phyloP scores from a whole-genome alignment of 768 basidiomycete species.

The Suillus subluteus region DNA sequence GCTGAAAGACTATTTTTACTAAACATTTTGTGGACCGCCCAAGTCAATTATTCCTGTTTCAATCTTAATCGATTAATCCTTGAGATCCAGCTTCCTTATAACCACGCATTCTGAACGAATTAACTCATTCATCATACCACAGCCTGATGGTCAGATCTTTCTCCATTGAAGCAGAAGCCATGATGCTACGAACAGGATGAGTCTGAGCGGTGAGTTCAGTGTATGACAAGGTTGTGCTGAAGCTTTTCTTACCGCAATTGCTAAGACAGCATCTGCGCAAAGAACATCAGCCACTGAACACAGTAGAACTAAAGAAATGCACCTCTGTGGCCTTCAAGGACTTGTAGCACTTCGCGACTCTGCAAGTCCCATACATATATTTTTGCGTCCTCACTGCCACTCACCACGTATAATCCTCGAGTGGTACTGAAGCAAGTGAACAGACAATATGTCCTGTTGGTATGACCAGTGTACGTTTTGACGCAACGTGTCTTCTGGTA shows the following conservation, averaged over 20 bases:
- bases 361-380: constrained; percentile 92
- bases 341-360: constrained; percentile 73
- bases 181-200: constrained; percentile 72
- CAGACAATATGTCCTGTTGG: constrained; percentile 84
- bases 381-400: constrained; percentile 90
- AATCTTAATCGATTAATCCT: not conserved
- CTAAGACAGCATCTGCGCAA: constrained; percentile 63
- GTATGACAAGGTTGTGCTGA: not conserved
- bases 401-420: constrained; percentile 71
- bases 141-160: constrained; percentile 84
- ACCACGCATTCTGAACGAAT: not conserved
- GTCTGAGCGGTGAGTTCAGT: constrained; percentile 49
- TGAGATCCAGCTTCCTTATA: not conserved
- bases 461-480: constrained; percentile 90
- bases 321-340: constrained; percentile 84
- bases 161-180: constrained; percentile 90
- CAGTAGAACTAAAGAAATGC: constrained; percentile 13
- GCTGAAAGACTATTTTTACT: not conserved
- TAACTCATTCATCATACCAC: constrained; percentile 65
- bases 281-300: constrained; percentile 5
- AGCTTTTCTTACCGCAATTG: constrained; percentile 63
- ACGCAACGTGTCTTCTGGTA: constrained; percentile 88
- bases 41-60: not conserved
- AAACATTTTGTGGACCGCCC: not conserved
- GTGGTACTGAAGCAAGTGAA: constrained; percentile 65